A percentile compares a stretch with the other conserved stretches of the same genome.
phyloP scores from a whole-genome alignment of 2,329 filamentous ascomycete species.

The Claviceps sorghi region DNA sequence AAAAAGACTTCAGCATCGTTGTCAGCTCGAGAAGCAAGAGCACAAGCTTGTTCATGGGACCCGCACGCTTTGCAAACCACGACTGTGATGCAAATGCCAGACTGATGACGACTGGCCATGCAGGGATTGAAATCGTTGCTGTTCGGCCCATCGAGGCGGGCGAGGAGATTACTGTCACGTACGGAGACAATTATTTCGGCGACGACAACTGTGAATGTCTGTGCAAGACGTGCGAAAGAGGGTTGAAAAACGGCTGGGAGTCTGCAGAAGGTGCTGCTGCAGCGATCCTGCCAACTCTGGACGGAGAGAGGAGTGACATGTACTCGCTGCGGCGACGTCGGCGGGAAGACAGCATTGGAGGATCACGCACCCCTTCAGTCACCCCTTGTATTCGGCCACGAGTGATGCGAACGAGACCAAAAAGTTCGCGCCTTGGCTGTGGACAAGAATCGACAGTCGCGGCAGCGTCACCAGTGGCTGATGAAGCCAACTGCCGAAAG shows the following conservation, averaged over 20 bases:
- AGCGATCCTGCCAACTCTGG: constrained; percentile 34
- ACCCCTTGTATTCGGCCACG: constrained; percentile 40
- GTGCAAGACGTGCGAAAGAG: constrained; percentile 71
- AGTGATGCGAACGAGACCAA: constrained; percentile 26
- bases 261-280: constrained; percentile 32
- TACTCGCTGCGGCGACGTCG: constrained; percentile 43
- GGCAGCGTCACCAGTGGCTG: constrained; percentile 14
- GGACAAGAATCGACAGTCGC: constrained; percentile 19
- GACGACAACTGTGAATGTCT: constrained; percentile 90
- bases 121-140: constrained; percentile 84
- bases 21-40: constrained; percentile 85
- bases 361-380: constrained; percentile 42
- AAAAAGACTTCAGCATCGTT: constrained; percentile 94
- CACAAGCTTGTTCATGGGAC: constrained; percentile 84
- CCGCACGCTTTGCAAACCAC: constrained; percentile 92
- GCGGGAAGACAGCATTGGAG: constrained; percentile 34
- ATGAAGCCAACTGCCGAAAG: constrained; percentile 20
- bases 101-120: constrained; percentile 66
- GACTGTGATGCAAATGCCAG: constrained; percentile 88
- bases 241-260: constrained; percentile 70
- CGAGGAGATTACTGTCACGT: constrained; percentile 93
- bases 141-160: constrained; percentile 67
- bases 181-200: constrained; percentile 92
- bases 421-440: constrained; percentile 18
- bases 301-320: constrained; percentile 32